phyloP scores from a whole-genome alignment of 2,329 filamentous ascomycete species.

The Dissoconium aciculare region DNA sequence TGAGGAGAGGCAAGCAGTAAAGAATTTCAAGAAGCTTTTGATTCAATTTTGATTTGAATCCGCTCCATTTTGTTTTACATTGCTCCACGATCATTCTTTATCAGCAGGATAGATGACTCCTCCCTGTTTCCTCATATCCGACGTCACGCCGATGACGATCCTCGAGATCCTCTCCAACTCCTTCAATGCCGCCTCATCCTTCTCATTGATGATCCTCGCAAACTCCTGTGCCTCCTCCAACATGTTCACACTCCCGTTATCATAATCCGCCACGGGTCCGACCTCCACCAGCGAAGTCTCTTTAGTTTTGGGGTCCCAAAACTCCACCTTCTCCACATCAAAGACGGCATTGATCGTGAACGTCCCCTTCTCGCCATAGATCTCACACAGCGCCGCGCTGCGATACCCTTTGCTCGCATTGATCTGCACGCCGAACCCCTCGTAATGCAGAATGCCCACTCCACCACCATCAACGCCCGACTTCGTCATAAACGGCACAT shows the following conservation, averaged over 20 bases:
- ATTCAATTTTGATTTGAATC: too few species aligned
- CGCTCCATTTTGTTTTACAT: too few species aligned
- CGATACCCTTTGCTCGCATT: constrained; percentile 32
- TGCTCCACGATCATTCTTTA: constrained; percentile 8
- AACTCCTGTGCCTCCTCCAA: constrained; percentile 34
- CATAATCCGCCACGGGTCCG: constrained; percentile 18
- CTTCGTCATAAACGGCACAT: constrained; percentile 29
- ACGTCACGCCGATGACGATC: constrained; percentile 29
- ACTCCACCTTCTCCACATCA: constrained; percentile 29
- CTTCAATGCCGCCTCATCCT: constrained; percentile 25
- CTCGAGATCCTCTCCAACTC: constrained; percentile 29
- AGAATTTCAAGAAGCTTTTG: background rate
- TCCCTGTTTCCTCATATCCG: constrained; percentile 31
- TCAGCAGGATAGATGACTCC: constrained; percentile 30
- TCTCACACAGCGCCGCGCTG: constrained; percentile 31
- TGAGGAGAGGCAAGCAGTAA: constrained; percentile 35
- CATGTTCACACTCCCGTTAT: constrained; percentile 31
- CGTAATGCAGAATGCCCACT: constrained; percentile 30
- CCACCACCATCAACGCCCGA: constrained; percentile 36
- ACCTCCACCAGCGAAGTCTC: constrained; percentile 27
- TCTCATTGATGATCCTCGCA: constrained; percentile 29
- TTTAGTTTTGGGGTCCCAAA: constrained; percentile 32
- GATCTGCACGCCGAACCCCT: constrained; percentile 30
- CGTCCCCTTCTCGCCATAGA: constrained; percentile 35
- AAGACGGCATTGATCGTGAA: constrained; percentile 30